phyloP scores from a whole-genome alignment of 306 rosid genomes.

The Chamaecrista fasciculata region DNA sequence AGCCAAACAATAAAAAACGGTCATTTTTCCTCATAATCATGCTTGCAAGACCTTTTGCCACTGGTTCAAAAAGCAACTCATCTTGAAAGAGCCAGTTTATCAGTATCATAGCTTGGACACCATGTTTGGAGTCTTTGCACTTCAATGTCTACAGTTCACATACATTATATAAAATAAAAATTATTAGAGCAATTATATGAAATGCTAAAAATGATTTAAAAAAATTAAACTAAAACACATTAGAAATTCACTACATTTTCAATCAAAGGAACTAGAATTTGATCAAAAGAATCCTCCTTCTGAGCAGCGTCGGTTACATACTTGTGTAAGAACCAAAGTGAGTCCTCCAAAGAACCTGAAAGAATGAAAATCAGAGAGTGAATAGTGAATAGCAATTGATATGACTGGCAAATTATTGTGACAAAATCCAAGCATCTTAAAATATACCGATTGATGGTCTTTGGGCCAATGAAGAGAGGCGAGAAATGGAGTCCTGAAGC shows the following conservation, averaged over 20 bases:
- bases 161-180: neutral
- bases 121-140: slow-evolving; percentile 58
- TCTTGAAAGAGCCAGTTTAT: slow-evolving; percentile 84
- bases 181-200: neutral
- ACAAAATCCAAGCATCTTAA: neutral
- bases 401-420: neutral
- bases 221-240: neutral
- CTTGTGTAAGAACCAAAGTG: slow-evolving; percentile 73
- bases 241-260: slow-evolving; percentile 47
- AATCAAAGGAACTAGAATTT: slow-evolving; percentile 67
- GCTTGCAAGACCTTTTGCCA: slow-evolving; percentile 53
- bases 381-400: neutral
- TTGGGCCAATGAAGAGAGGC: slow-evolving; percentile 39
- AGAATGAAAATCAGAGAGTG: neutral
- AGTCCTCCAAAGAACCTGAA: slow-evolving; percentile 55
- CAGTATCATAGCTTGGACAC: slow-evolving; percentile 63
- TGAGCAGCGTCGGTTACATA: slow-evolving; percentile 57
- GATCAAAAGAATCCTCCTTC: slow-evolving; percentile 40
- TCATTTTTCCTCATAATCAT: slow-evolving; percentile 53
- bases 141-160: slow-evolving; percentile 48
- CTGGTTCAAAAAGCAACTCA: slow-evolving; percentile 48
- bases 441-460: slow-evolving; percentile 35
- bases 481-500: slow-evolving; percentile 66
- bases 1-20: slow-evolving; percentile 69
- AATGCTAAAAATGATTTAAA: neutral